Conservation (phyloP, 257 asterid genomes). For the Hygrophila difformis region DNA sequence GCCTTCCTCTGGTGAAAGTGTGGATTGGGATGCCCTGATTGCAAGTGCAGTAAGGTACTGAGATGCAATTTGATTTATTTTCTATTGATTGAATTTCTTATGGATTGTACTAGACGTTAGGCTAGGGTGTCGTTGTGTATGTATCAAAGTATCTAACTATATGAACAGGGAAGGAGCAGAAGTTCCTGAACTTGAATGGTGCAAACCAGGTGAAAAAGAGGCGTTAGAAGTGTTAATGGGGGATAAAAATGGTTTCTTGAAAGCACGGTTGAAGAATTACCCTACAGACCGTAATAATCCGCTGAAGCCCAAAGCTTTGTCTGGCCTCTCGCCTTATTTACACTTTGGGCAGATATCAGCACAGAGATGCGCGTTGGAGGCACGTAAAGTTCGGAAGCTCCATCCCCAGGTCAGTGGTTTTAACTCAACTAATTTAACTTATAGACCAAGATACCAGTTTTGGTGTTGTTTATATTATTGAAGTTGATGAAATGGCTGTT, state of each 20-base stretch:
- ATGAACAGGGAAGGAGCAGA: slow-evolving; percentile 80
- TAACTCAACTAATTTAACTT: not conserved
- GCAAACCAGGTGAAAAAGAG: slow-evolving; percentile 84
- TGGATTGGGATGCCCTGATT: slow-evolving; percentile 67
- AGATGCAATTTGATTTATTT: slow-evolving; percentile 12
- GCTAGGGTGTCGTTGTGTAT: not conserved
- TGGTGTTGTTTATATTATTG: slow-evolving; percentile 6
- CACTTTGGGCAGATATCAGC: slow-evolving; percentile 97
- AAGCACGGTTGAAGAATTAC: slow-evolving; percentile 53
- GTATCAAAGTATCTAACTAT: slow-evolving; percentile 16
- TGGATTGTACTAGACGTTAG: slow-evolving; percentile 8
- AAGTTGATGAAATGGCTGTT: not conserved
- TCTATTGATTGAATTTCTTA: slow-evolving; percentile 9
- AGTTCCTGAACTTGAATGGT: slow-evolving; percentile 96
- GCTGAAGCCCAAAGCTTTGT: slow-evolving; percentile 69
- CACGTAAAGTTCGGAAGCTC: slow-evolving; percentile 47
- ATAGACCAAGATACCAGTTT: too few relatives aligned
- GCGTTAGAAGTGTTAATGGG: slow-evolving; percentile 69
- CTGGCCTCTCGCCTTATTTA: slow-evolving; percentile 92
- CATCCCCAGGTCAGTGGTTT: slow-evolving; percentile 52
- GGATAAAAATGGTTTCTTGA: slow-evolving; percentile 61
- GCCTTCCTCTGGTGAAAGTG: slow-evolving; percentile 27
- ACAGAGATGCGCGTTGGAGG: slow-evolving; percentile 90
- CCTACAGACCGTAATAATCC: slow-evolving; percentile 81
- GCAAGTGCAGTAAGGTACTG: slow-evolving; percentile 62